Conservation (phyloP, 1,284 basidiomycete genomes). For the Moesziomyces antarcticus region DNA sequence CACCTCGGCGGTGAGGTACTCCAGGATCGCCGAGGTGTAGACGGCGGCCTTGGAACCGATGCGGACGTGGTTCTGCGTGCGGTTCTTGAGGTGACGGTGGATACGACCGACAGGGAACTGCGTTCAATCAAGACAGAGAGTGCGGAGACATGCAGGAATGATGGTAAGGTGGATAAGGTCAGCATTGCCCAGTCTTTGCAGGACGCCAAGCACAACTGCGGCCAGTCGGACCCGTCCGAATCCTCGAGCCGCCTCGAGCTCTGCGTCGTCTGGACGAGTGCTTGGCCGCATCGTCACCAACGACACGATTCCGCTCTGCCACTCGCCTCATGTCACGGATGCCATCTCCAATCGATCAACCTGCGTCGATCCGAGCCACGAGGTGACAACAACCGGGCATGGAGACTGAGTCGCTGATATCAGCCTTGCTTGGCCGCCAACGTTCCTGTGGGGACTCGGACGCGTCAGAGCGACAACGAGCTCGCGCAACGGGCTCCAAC, state of each 20-base stretch:
- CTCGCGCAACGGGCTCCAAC: not conserved
- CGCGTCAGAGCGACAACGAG: slow-evolving; percentile 4
- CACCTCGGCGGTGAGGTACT: slow-evolving; percentile 90
- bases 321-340: too few species aligned
- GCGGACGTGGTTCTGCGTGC: slow-evolving; percentile 91
- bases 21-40: slow-evolving; percentile 88
- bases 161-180: not conserved
- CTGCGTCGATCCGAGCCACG: too few species aligned
- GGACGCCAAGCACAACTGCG: not conserved
- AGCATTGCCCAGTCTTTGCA: not conserved
- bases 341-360: too few species aligned
- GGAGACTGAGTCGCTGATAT: too few species aligned
- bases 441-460: not conserved
- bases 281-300: too few species aligned
- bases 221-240: not conserved
- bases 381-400: too few species aligned
- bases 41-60: slow-evolving; percentile 92
- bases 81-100: slow-evolving; percentile 90
- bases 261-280: not conserved
- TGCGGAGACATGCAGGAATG: slow-evolving; percentile 3
- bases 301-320: too few species aligned
- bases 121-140: not conserved
- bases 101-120: slow-evolving; percentile 94
- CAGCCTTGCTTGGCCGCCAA: too few species aligned
- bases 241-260: not conserved